Percentiles rank a stretch among this genome's conserved stretches.
Evolutionary conservation across 257 asterid genomes (phyloP).

Genomic region (Voacanga thouarsii): DNA sequence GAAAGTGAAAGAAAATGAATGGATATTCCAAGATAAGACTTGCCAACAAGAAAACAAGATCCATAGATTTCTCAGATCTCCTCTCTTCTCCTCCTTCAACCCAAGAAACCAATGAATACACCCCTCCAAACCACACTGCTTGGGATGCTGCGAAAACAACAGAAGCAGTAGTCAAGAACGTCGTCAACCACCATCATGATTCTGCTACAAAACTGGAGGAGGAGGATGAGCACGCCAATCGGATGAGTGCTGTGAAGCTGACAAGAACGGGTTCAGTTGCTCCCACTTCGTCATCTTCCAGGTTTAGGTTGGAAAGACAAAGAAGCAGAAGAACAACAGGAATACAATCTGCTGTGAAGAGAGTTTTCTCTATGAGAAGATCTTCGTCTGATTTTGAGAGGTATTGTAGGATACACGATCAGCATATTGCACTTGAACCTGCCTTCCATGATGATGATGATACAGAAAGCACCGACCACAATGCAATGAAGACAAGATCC

Average conservation of each 20-base stretch:
- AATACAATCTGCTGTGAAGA: conserved; percentile 29
- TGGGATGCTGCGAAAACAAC: background rate
- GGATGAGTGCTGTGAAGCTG: conserved; percentile 9
- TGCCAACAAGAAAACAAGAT: conserved; percentile 19
- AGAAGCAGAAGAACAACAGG: conserved; percentile 3
- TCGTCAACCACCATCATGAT: background rate
- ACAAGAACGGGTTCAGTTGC: conserved; percentile 27
- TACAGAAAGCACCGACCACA: background rate
- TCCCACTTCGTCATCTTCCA: background rate
- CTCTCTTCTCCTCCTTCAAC: conserved; percentile 6
- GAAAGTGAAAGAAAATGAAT: conserved; percentile 13
- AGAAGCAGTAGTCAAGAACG: background rate
- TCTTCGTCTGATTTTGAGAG: conserved; percentile 43
- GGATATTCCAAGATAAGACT: conserved; percentile 33
- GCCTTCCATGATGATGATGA: conserved; percentile 19
- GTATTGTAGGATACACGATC: conserved; percentile 43
- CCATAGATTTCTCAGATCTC: conserved; percentile 26
- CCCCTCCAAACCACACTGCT: conserved; percentile 4
- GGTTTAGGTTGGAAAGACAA: conserved; percentile 4
- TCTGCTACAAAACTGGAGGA: background rate
- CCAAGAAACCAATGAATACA: conserved; percentile 11
- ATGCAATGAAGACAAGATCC: conserved; percentile 2
- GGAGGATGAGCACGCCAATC: conserved; percentile 8
- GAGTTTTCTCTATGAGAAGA: conserved; percentile 38
- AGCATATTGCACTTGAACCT: conserved; percentile 17